Evolutionary conservation across 129 eudicot genomes (phyloP), one percentile per base, ranked within the genome.

Genomic region (Rutidosis leptorrhynchoides): DNA sequence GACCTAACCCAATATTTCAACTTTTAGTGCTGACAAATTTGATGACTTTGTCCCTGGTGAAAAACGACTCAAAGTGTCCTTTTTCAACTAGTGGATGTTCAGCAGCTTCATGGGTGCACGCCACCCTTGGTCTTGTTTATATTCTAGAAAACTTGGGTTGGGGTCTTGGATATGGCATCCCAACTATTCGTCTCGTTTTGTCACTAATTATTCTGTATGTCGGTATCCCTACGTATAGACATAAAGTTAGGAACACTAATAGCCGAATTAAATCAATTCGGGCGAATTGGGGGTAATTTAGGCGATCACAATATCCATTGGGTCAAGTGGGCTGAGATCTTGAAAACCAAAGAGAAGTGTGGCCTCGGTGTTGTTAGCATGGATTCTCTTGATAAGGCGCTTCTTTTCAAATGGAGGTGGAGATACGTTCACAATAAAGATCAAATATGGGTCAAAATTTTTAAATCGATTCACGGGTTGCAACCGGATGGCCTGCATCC

Each of bases 51-150:
- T 88, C 59, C 95, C 96, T 17, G 32, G 75, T 45, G 98, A 93
- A 71, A 93, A 88, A 61, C 71, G 77, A 56, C 86, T 83, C 19
- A 93, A 88, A 64, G 88, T 61, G n/a, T 88, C 96, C 12, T 93
- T 93, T 74, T 93, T 93, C 72, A 93, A 93, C 37, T 93, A 96
- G 98, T 93, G 98, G 98, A 88, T 88, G 96, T 93, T 93, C 32
- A 83, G 95, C 56, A 76, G 87, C 37, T 93, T 83, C 73, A 64
- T 73, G n/a, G 98, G 98, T 35, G 95, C 87, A 33, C 74, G 98
- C 98, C 15, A 85, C 84, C 8, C 76, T 86, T 40, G 96, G 89
- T 25, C 87, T 93, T 33, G 98, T 93, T 8, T 93, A 93, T 68
- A 86, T 93, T 32, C 98, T 88, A 84, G 98, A 93, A 43, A 93